A percentile compares a stretch with the other conserved stretches of the same genome.
Evolutionary conservation across 441 rosid genomes (phyloP).

Genomic region (Erodium trifolium): DNA sequence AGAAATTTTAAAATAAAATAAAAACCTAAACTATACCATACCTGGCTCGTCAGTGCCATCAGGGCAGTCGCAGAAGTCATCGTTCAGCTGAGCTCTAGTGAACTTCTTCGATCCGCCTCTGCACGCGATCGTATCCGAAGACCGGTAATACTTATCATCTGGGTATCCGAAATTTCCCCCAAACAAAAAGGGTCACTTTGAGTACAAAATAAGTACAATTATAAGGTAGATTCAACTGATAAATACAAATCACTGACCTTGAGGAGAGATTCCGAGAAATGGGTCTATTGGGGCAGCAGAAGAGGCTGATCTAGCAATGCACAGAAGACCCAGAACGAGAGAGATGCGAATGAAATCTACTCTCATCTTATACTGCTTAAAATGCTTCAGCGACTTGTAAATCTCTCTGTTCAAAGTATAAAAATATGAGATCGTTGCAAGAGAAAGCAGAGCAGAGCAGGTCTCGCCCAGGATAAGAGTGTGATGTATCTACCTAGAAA

Average conservation of each 20-base stretch:
- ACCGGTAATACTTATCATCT: slow-evolving; percentile 4
- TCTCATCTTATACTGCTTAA: slow-evolving; percentile 33
- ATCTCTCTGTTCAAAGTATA: background rate
- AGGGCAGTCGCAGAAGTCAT: slow-evolving; percentile 11
- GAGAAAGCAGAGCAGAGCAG: background rate
- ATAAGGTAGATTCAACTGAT: background rate
- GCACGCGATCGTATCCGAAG: slow-evolving; percentile 6
- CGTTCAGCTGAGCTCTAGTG: slow-evolving; percentile 11
- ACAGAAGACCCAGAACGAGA: slow-evolving; percentile 24
- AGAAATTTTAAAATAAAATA: background rate
- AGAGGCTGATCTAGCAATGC: slow-evolving; percentile 32
- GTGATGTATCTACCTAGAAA: background rate
- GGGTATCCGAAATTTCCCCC: background rate
- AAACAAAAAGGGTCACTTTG: background rate
- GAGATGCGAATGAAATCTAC: slow-evolving; percentile 22
- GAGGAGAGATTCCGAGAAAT: slow-evolving; percentile 62
- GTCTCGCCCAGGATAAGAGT: background rate
- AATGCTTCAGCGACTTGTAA: background rate
- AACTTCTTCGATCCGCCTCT: slow-evolving; percentile 4
- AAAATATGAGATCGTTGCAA: background rate
- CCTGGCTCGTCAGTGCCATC: slow-evolving; percentile 11
- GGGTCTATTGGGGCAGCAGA: slow-evolving; percentile 37
- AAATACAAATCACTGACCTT: slow-evolving; percentile 29
- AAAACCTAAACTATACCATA: background rate
- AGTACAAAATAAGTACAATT: background rate